phyloP scores from a whole-genome alignment of 371 early-diverging fungal genomes.

The Parasitella parasitica region DNA sequence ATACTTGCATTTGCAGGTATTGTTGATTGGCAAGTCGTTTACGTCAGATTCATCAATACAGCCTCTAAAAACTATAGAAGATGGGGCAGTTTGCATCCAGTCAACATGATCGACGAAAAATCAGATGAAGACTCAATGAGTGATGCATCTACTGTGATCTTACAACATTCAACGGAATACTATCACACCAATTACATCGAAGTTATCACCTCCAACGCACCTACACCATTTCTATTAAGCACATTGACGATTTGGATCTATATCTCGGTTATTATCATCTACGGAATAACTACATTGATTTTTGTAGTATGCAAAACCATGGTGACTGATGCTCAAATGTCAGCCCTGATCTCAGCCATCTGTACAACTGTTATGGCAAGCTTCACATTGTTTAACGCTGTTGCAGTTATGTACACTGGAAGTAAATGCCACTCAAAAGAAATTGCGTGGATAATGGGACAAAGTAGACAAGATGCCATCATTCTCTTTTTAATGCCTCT shows the following conservation, averaged over 20 bases:
- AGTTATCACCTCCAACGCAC: neutral
- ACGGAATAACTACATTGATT: slow-evolving; percentile 10
- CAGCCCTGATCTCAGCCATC: slow-evolving; percentile 11
- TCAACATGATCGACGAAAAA: slow-evolving; percentile 4
- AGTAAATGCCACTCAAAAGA: slow-evolving; percentile 6
- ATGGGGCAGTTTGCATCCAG: slow-evolving; percentile 28
- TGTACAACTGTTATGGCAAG: slow-evolving; percentile 21
- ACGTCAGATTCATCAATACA: slow-evolving; percentile 17
- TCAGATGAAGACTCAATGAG: neutral
- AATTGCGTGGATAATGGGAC: slow-evolving; percentile 7
- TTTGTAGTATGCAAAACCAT: slow-evolving; percentile 14
- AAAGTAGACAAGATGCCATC: slow-evolving; percentile 9
- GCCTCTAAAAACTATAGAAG: slow-evolving; percentile 20
- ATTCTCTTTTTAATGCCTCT: slow-evolving; percentile 13
- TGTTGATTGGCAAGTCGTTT: slow-evolving; percentile 26
- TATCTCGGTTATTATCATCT: slow-evolving; percentile 13
- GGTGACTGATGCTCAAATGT: slow-evolving; percentile 3
- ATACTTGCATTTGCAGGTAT: slow-evolving; percentile 30
- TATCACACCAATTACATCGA: neutral
- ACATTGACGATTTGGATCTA: slow-evolving; percentile 19
- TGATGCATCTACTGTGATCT: neutral
- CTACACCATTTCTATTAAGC: slow-evolving; percentile 3
- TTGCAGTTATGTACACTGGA: slow-evolving; percentile 6
- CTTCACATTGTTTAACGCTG: slow-evolving; percentile 6
- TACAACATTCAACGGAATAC: neutral